Evolutionary conservation across 163 green algal genomes (phyloP), one percentile per base, ranked within the genome.

Genomic region (Chlamydomonas reinhardtii): DNA sequence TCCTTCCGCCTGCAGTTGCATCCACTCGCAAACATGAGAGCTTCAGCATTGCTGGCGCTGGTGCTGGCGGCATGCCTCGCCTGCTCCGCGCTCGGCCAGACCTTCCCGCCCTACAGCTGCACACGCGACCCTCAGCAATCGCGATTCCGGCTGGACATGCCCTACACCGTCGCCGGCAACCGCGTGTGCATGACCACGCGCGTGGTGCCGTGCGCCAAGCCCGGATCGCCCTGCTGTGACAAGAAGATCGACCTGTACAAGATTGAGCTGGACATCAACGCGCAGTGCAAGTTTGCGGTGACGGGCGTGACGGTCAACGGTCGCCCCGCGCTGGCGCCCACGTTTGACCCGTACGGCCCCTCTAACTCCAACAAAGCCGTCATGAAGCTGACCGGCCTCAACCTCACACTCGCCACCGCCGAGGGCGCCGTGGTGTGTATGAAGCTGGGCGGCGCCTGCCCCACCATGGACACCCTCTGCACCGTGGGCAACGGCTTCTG

Each of bases 221-320:
- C 84, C 39, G 72, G 64, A 34, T 69, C 48, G 15, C 29, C 71
- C 22, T 84, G 65, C 74, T 77, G 59, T n/a, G 71, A 35, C 59
- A 76, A n/a, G 37, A 16, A 20, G 4, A 79, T 90, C 34, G 76
- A 86, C 70, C 61, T 90, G 35, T 73, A 70, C 52, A 90, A 90
- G 76, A 43, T 90, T 31, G 85, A 90, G 85, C 85, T 90, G 2
- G 64, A 83, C 32, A 73, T 90, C 27, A 84, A 84, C 61, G 27
- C 25, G 32, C 35, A 34, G 32, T 84, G 56, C 74, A 82, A 83
- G 25, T 66, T 29, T 22, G 65, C 83, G 22, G 43, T 89, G 20
- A 37, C 59, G 12, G 76, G 56, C 29, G 64, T 83, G 8, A 76
- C 62, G 2, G 59, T 83, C 64, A 77, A 70, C 56, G 27, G 31